A percentile compares a stretch with the other conserved stretches of the same genome.
These are phyloP conservation scores for Canna indica DNA, from an alignment of 176 grass and related monocot species.

Conservation along the genomic window DNA sequence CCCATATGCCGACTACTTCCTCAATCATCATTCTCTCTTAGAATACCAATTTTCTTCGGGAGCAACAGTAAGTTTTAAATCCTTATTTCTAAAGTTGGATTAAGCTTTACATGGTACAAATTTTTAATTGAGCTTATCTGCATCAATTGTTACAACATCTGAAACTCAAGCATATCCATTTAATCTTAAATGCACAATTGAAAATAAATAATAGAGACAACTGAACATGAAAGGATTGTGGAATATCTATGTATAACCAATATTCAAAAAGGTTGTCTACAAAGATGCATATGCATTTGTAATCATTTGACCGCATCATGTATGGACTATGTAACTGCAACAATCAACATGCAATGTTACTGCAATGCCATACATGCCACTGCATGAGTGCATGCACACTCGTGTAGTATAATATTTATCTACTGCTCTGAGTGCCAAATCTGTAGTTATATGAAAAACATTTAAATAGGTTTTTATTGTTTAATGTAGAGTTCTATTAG, in stretches of 20 bases:
- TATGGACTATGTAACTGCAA: too few relatives aligned
- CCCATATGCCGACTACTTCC: constrained; percentile 12
- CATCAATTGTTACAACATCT: neutral
- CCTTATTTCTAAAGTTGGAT: neutral
- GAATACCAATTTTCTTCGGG: constrained; percentile 7
- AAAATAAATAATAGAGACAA: neutral
- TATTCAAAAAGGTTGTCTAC: too few relatives aligned
- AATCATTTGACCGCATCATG: too few relatives aligned
- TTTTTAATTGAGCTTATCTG: neutral
- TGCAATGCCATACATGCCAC: too few relatives aligned
- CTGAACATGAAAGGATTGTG: neutral
- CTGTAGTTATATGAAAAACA: too few relatives aligned
- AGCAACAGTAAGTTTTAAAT: constrained; percentile 13
- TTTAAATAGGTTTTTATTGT: too few relatives aligned
- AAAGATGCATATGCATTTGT: too few relatives aligned
- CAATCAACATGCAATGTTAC: too few relatives aligned
- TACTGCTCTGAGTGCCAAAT: too few relatives aligned
- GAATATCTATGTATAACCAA: neutral
- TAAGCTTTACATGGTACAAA: neutral
- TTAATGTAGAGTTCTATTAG: too few relatives aligned
- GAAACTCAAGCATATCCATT: neutral
- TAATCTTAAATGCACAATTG: neutral
- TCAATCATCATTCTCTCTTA: neutral
- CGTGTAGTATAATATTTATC: too few relatives aligned
- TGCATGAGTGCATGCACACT: too few relatives aligned